Conservation (phyloP, 176 grass and related monocot genomes). For the Typha latifolia region DNA sequence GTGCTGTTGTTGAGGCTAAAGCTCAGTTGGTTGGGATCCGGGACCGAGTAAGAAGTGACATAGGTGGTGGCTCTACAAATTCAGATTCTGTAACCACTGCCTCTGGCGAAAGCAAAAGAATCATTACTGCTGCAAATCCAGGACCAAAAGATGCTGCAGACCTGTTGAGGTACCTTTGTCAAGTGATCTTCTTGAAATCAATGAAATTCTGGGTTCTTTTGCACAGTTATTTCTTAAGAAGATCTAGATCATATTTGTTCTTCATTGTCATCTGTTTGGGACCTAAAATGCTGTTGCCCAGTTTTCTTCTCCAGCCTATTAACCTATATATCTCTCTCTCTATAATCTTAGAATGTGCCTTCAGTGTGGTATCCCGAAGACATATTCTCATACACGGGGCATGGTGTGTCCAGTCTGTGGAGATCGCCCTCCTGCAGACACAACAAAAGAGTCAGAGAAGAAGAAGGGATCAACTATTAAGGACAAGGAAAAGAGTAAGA, state of each 20-base stretch:
- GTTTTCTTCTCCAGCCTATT: not conserved
- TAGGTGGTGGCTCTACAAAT: slow-evolving; percentile 18
- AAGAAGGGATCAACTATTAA: slow-evolving; percentile 62
- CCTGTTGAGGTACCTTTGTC: slow-evolving; percentile 61
- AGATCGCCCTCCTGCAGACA: slow-evolving; percentile 36
- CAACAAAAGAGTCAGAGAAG: slow-evolving; percentile 47
- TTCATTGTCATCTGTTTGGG: no score
- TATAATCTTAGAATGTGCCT: slow-evolving; percentile 55
- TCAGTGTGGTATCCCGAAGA: slow-evolving; percentile 87
- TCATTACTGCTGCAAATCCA: slow-evolving; percentile 72
- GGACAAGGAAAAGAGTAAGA: slow-evolving; percentile 91
- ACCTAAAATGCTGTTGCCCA: no score
- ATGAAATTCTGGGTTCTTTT: no score
- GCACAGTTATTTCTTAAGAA: no score
- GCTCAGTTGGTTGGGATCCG: slow-evolving; percentile 63
- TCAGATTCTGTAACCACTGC: slow-evolving; percentile 17
- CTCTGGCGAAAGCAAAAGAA: slow-evolving; percentile 45
- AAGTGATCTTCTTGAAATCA: not conserved
- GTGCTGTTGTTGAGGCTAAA: slow-evolving; percentile 74
- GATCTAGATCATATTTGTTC: no score
- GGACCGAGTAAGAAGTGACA: slow-evolving; percentile 62
- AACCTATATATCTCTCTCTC: not conserved
- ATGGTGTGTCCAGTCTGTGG: slow-evolving; percentile 75
- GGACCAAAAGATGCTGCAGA: slow-evolving; percentile 79
- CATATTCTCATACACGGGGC: slow-evolving; percentile 57